A percentile compares a stretch with the other conserved stretches of the same genome.
phyloP scores from a whole-genome alignment of 2,329 filamentous ascomycete genomes.

The Trichoderma guizhouense region DNA sequence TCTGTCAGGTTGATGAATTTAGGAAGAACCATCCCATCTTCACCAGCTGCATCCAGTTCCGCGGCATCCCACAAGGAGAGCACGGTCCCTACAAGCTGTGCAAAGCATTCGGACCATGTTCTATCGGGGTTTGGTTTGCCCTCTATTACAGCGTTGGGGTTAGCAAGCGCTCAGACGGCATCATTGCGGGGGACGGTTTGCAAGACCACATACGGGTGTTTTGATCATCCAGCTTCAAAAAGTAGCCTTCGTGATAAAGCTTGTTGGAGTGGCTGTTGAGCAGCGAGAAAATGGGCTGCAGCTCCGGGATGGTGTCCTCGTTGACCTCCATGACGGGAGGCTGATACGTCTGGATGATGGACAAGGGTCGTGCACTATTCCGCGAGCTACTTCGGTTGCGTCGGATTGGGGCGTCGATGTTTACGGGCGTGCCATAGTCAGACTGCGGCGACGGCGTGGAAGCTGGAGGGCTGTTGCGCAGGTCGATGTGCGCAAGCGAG shows the following conservation, averaged over 20 bases:
- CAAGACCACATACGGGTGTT: constrained; percentile 67
- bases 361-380: constrained; percentile 67
- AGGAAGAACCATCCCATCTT: constrained; percentile 79
- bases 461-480: constrained; percentile 33
- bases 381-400: constrained; percentile 43
- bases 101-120: constrained; percentile 95
- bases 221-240: constrained; percentile 92
- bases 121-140: constrained; percentile 82
- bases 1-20: constrained; percentile 97
- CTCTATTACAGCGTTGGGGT: constrained; percentile 49
- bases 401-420: constrained; percentile 44
- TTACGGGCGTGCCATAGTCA: constrained; percentile 45
- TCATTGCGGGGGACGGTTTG: not conserved
- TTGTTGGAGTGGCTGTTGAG: constrained; percentile 96
- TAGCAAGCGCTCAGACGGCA: not conserved
- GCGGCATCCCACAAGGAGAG: constrained; percentile 94
- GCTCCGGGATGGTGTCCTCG: constrained; percentile 83
- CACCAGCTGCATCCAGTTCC: constrained; percentile 81
- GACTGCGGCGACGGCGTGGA: constrained; percentile 37
- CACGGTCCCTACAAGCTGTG: constrained; percentile 91
- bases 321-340: constrained; percentile 82
- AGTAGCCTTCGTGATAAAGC: constrained; percentile 96
- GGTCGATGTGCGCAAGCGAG: constrained; percentile 36
- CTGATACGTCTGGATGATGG: constrained; percentile 82
- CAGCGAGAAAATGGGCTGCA: constrained; percentile 90